phyloP scores from a whole-genome alignment of 208 protist genomes.

The Blastocrithidia nonstop region DNA sequence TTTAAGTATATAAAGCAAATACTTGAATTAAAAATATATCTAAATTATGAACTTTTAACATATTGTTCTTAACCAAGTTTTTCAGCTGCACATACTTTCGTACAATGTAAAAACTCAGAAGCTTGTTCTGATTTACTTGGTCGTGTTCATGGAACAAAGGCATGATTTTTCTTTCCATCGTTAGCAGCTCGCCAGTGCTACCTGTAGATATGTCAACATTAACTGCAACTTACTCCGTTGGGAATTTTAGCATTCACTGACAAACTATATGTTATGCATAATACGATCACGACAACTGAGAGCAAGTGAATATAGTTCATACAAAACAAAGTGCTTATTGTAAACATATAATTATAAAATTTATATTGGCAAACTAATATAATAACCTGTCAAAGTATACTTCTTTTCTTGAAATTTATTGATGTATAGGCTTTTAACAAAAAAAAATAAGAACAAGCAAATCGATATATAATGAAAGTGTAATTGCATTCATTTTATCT shows the following conservation, averaged over 20 bases:
- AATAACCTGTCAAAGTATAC: conserved; percentile 3
- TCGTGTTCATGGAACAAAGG: background rate
- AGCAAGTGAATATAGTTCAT: too few species aligned
- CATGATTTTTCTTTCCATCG: background rate
- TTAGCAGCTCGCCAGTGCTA: background rate
- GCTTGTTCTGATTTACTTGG: conserved; percentile 1
- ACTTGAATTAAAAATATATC: background rate
- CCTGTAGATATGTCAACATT: background rate
- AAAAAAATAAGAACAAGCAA: too few species aligned
- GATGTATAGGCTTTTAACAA: background rate
- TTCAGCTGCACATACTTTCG: background rate
- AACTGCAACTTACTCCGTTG: too few species aligned
- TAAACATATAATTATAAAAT: too few species aligned
- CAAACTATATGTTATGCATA: too few species aligned
- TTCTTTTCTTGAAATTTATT: conserved; percentile 1
- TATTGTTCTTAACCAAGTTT: background rate
- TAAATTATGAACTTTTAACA: too few species aligned
- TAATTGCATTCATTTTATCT: too few species aligned
- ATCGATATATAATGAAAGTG: too few species aligned
- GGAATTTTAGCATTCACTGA: too few species aligned
- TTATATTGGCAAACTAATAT: background rate
- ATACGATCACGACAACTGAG: too few species aligned
- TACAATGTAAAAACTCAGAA: background rate
- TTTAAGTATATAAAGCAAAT: conserved; percentile 5
- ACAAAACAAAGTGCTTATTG: too few species aligned